Evolutionary conservation across 2,329 filamentous ascomycete genomes (phyloP), one percentile per base, ranked within the genome.

Genomic region (Fusarium verrucosum): DNA sequence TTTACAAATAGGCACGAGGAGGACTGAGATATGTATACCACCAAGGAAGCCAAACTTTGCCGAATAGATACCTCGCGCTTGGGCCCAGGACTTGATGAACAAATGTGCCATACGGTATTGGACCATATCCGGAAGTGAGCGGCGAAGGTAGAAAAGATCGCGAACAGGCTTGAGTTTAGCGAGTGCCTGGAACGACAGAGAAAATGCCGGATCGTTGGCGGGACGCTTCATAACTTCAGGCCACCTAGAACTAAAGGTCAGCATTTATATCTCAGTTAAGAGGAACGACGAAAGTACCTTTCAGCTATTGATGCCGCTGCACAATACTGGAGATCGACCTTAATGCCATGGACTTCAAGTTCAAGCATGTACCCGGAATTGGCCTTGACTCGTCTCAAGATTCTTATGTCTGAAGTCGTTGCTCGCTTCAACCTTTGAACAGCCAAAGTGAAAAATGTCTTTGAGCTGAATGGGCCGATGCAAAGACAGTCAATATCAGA

Each of bases 401-500:
- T 77, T 20, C 72, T 79, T 33, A 89, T 74, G 0, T 77, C 81
- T 19, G 74, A 70, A 2, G 72, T 62, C 1, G 77, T 72, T 2
- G 81, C 81, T 57, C 78, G 84, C 25, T 79, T 79, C 10, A 91
- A 74, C 10, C 85, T 80, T 68, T 86, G 83, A 2, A 78, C 75
- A 7, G 84, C 85, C 16, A 90, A 76, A 10, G 83, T 73, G 70
- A 90, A 89, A 72, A 91, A 91, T 0, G 82, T 85, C 57, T 79
- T 81, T 2, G 86, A 76, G 69, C 86, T 86, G 54, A 89, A 85
- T 20, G 83, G 80, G 2, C 88, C 87, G 60, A 91, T 84, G 65
- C 83, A 89, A 7, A 91, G 79, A 66, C 87, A 87, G 73, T 91
- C 87, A 8, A 91, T 81, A 65, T 90, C 87, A 2, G 87, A 90